Percentiles rank a stretch among this genome's conserved stretches.
These are phyloP conservation scores for Cucurbita ficifolia DNA, from an alignment of 306 rosid genomes.

Conservation along the genomic window DNA sequence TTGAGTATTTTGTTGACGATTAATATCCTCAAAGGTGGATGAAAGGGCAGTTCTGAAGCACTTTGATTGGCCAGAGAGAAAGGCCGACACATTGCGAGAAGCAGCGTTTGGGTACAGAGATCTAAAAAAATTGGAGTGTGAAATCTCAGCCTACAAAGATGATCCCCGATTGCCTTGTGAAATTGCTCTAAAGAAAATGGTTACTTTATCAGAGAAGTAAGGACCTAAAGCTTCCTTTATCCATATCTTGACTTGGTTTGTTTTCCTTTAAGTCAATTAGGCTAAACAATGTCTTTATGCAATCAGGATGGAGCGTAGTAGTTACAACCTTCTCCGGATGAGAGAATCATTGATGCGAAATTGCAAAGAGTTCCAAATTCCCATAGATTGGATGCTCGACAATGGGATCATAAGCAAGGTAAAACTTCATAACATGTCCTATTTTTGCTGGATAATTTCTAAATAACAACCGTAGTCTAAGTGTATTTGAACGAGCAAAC, in stretches of 20 bases:
- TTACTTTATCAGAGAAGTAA: constrained; percentile 76
- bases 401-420: constrained; percentile 89
- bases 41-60: constrained; percentile 96
- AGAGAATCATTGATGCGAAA: constrained; percentile 68
- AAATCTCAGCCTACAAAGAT: constrained; percentile 75
- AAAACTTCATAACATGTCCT: neutral
- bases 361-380: constrained; percentile 77
- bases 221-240: constrained; percentile 2
- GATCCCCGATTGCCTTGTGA: constrained; percentile 64
- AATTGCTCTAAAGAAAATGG: constrained; percentile 80
- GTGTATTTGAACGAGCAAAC: constrained; percentile 2
- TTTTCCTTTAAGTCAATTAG: neutral
- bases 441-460: neutral
- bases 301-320: constrained; percentile 82
- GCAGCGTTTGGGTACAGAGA: constrained; percentile 87
- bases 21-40: constrained; percentile 48
- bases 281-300: neutral
- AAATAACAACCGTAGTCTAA: neutral
- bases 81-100: constrained; percentile 91
- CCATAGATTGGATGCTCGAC: constrained; percentile 92
- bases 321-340: constrained; percentile 67
- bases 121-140: constrained; percentile 68
- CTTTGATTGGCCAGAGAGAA: constrained; percentile 96
- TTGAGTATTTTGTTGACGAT: neutral
- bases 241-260: neutral